Percentiles rank a stretch among this genome's conserved stretches.
These are phyloP conservation scores for Lagenaria siceraria DNA, from an alignment of 306 rosid species.

Conservation along the genomic window DNA sequence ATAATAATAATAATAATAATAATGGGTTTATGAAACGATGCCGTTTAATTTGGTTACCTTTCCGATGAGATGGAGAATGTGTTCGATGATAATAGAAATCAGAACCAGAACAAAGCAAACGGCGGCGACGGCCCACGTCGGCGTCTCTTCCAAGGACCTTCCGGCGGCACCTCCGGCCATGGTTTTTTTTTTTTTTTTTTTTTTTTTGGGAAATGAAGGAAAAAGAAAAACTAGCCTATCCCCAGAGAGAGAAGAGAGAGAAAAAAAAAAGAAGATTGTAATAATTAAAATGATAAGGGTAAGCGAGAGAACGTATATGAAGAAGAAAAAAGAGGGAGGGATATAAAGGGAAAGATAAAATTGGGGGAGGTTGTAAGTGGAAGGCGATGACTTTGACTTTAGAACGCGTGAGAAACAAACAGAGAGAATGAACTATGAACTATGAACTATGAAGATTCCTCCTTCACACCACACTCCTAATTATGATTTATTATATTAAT, in stretches of 20 bases:
- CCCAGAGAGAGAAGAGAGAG: neutral
- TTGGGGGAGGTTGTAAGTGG: neutral
- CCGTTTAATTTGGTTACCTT: slow-evolving; percentile 19
- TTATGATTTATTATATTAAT: no score
- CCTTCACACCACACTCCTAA: neutral
- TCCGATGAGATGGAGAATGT: slow-evolving; percentile 61
- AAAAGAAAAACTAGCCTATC: no score
- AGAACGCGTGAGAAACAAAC: neutral
- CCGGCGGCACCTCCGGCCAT: slow-evolving; percentile 18
- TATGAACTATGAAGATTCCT: neutral
- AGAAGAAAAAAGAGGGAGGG: neutral
- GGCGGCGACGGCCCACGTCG: slow-evolving; percentile 91
- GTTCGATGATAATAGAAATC: slow-evolving; percentile 64
- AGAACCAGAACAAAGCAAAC: slow-evolving; percentile 69
- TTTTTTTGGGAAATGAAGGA: no score
- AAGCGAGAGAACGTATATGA: neutral
- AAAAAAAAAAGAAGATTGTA: neutral
- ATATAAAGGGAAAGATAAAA: neutral
- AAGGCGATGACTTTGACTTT: neutral
- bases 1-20: no score
- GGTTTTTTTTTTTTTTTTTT: neutral
- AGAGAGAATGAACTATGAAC: neutral
- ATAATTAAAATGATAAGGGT: neutral
- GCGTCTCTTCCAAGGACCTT: slow-evolving; percentile 67
- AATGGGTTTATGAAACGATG: neutral